These are phyloP conservation scores for Colletotrichum caudatum DNA, from an alignment of 2,329 filamentous ascomycete genomes.

Conservation along the genomic window DNA sequence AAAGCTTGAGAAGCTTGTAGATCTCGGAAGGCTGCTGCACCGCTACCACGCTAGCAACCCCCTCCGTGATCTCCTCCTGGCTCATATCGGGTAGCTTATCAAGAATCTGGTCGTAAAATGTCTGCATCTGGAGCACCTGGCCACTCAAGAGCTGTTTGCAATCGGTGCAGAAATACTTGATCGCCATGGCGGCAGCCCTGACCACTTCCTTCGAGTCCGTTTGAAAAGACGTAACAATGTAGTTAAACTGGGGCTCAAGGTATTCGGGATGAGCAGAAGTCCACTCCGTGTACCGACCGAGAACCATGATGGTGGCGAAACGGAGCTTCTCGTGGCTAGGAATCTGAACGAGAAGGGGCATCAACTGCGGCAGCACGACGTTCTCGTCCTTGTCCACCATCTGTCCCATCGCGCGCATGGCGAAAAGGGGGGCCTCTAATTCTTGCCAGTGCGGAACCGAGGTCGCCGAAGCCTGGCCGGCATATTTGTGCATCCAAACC, in stretches of 20 bases:
- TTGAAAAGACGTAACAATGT: constrained; percentile 93
- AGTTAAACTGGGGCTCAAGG: constrained; percentile 91
- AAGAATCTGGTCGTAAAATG: constrained; percentile 91
- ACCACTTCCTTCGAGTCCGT: constrained; percentile 91
- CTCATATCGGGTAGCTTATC: constrained; percentile 87
- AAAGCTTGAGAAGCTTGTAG: constrained; percentile 88
- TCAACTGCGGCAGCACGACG: constrained; percentile 88
- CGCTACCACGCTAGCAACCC: constrained; percentile 90
- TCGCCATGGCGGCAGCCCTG: constrained; percentile 89
- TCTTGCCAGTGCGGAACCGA: constrained; percentile 96
- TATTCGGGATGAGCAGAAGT: constrained; percentile 94
- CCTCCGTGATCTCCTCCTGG: constrained; percentile 96
- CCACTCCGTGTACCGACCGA: constrained; percentile 98
- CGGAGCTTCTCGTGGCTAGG: constrained; percentile 97
- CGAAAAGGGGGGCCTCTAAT: constrained; percentile 93
- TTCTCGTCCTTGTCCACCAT: constrained; percentile 94
- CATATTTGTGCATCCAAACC: constrained; percentile 87
- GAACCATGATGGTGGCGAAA: constrained; percentile 97
- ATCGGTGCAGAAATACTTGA: constrained; percentile 97
- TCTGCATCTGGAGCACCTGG: constrained; percentile 87
- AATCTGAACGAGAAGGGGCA: constrained; percentile 93
- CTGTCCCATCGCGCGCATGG: constrained; percentile 93
- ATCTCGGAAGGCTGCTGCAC: constrained; percentile 85
- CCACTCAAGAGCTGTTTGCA: constrained; percentile 87
- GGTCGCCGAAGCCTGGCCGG: constrained; percentile 76